Conservation (phyloP, 176 grass and related monocot species). For the Phragmites australis region DNA sequence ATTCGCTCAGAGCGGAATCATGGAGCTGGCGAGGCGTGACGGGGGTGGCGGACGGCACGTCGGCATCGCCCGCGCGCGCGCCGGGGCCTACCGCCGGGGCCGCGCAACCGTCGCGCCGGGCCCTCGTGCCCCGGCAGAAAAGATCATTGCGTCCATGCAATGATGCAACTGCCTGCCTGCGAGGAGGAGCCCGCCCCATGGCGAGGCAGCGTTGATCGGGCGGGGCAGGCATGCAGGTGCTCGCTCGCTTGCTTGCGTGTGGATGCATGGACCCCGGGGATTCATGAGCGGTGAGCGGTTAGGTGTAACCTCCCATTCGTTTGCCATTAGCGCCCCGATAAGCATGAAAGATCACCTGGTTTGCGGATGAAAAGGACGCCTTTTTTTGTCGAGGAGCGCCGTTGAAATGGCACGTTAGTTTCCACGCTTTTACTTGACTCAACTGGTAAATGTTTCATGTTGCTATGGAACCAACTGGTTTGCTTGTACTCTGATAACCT, state of each 20-base stretch:
- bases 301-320: constrained; percentile 25
- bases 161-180: background rate
- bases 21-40: background rate
- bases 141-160: constrained; percentile 15
- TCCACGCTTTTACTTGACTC: background rate
- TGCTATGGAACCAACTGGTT: background rate
- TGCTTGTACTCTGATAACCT: background rate
- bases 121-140: constrained; percentile 16
- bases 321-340: background rate
- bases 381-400: background rate
- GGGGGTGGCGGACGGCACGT: constrained; percentile 3
- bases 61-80: constrained; percentile 1
- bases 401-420: background rate
- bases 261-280: background rate
- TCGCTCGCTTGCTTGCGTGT: background rate
- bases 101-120: constrained; percentile 13
- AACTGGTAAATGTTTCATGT: background rate
- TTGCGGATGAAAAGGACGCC: background rate
- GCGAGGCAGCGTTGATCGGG: background rate
- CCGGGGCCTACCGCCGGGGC: background rate
- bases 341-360: constrained; percentile 9
- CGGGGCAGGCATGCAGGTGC: constrained; percentile 18
- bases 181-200: background rate
- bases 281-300: background rate
- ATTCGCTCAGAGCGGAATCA: constrained; percentile 12